These are phyloP conservation scores for Heterobasidion irregulare DNA, from an alignment of 1,284 basidiomycete genomes.

Conservation along the genomic window DNA sequence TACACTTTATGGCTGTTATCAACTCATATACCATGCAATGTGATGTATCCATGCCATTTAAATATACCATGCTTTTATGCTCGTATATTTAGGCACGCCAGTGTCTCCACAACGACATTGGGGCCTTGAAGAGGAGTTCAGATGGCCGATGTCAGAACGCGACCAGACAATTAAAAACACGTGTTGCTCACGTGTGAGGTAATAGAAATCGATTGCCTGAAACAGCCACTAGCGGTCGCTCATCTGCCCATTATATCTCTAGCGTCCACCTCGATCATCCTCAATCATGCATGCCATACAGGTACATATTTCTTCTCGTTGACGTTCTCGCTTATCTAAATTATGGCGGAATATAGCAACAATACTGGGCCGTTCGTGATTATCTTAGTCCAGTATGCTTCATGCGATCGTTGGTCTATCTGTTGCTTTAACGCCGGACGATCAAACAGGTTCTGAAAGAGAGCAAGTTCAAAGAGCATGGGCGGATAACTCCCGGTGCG, in stretches of 20 bases:
- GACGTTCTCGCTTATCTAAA: neutral
- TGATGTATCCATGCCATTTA: too few species aligned
- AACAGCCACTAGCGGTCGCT: slow-evolving; percentile 7
- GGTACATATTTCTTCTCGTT: slow-evolving; percentile 25
- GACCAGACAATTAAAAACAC: neutral
- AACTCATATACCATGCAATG: too few species aligned
- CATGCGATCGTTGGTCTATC: neutral
- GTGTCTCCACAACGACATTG: too few species aligned
- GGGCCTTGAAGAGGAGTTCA: too few species aligned
- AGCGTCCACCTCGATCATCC: slow-evolving; percentile 3
- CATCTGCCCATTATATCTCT: slow-evolving; percentile 1
- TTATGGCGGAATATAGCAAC: slow-evolving; percentile 42
- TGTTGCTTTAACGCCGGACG: slow-evolving; percentile 8
- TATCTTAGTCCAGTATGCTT: slow-evolving; percentile 84
- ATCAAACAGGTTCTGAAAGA: slow-evolving; percentile 82
- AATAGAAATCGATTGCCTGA: slow-evolving; percentile 5
- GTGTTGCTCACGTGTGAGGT: slow-evolving; percentile 9
- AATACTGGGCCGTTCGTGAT: slow-evolving; percentile 94
- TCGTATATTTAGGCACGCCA: too few species aligned
- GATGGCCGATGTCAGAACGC: too few species aligned
- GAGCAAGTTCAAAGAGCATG: slow-evolving; percentile 99
- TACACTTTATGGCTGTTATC: too few species aligned
- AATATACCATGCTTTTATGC: too few species aligned
- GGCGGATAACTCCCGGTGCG: slow-evolving; percentile 88
- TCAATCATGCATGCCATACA: slow-evolving; percentile 63